Conservation (phyloP, 2,329 filamentous ascomycete genomes). For the Endocalyx cinctus region DNA sequence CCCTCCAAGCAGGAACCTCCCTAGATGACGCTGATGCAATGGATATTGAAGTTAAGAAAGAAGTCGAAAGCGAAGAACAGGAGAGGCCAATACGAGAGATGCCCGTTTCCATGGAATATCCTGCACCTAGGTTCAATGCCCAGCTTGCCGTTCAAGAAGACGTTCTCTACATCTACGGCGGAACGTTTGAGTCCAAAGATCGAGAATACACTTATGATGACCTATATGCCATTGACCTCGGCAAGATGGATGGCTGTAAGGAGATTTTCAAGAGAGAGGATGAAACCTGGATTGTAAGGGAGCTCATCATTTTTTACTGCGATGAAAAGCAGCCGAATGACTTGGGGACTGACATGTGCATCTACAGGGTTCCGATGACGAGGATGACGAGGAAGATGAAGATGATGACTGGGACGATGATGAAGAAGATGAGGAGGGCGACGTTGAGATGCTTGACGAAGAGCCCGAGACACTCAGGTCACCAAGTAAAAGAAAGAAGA, state of each 20-base stretch:
- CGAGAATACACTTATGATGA: conserved; percentile 95
- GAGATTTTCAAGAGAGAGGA: conserved; percentile 84
- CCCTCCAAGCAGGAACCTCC: conserved; percentile 70
- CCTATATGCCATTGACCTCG: conserved; percentile 88
- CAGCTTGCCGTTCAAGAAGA: conserved; percentile 89
- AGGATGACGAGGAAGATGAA: conserved; percentile 39
- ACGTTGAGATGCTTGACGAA: conserved; percentile 50
- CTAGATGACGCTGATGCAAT: conserved; percentile 46
- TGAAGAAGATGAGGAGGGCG: conserved; percentile 57
- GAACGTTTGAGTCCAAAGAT: conserved; percentile 92
- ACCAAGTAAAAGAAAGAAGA: conserved; percentile 55
- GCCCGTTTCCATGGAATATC: conserved; percentile 73
- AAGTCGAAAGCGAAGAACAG: conserved; percentile 49
- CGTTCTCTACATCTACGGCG: conserved; percentile 88
- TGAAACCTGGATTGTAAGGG: conserved; percentile 72
- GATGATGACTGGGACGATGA: conserved; percentile 43
- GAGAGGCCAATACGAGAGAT: conserved; percentile 56
- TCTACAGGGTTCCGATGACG: conserved; percentile 48
- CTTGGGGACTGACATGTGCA: conserved; percentile 5
- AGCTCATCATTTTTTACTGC: conserved; percentile 24
- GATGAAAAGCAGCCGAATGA: too few relatives aligned
- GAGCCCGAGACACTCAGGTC: conserved; percentile 41
- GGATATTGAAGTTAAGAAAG: conserved; percentile 42
- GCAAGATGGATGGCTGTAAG: conserved; percentile 89
- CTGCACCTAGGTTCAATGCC: conserved; percentile 86